Percentiles rank a stretch among this genome's conserved stretches.
Evolutionary conservation across 2,329 filamentous ascomycete genomes (phyloP).

Genomic region (Phyllosticta citriasiana): DNA sequence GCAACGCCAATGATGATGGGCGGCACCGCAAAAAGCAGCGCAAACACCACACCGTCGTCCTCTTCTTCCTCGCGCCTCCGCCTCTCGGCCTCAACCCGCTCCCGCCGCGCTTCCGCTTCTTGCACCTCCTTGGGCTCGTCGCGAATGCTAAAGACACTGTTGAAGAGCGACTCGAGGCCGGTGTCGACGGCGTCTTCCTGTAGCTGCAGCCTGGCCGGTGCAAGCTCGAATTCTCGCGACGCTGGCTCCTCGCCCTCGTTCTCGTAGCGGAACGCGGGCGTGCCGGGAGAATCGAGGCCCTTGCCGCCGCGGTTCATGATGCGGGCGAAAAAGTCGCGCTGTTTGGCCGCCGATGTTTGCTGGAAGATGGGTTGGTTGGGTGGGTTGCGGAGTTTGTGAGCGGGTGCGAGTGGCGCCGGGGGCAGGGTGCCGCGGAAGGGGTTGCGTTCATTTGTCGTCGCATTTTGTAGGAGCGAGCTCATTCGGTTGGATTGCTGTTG

Average conservation of each 20-base stretch:
- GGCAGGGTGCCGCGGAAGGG: slow-evolving; percentile 65
- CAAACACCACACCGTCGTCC: background rate
- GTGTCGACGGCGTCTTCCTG: slow-evolving; percentile 12
- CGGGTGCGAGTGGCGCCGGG: slow-evolving; percentile 56
- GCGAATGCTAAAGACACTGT: slow-evolving; percentile 13
- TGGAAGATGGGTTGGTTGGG: slow-evolving; percentile 42
- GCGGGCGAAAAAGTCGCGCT: slow-evolving; percentile 43
- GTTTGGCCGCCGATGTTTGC: slow-evolving; percentile 35
- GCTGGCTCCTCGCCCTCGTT: background rate
- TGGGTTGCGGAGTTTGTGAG: slow-evolving; percentile 52
- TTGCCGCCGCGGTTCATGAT: slow-evolving; percentile 14
- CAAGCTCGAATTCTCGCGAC: slow-evolving; percentile 2
- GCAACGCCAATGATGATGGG: background rate
- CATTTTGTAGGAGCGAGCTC: slow-evolving; percentile 17
- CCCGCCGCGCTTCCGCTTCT: background rate
- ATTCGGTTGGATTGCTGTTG: slow-evolving; percentile 7
- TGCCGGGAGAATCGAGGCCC: background rate
- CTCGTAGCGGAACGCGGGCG: background rate
- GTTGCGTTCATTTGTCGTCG: slow-evolving; percentile 27
- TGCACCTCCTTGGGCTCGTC: slow-evolving; percentile 13
- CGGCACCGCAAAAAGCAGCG: background rate
- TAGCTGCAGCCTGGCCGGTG: slow-evolving; percentile 3
- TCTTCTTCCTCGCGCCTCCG: background rate
- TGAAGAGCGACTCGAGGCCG: slow-evolving; percentile 16
- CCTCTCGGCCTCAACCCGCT: background rate